Percentiles rank a stretch among this genome's conserved stretches.
Conservation (phyloP, 2,329 filamentous ascomycete species). For the Paracamarosporium sp. region DNA sequence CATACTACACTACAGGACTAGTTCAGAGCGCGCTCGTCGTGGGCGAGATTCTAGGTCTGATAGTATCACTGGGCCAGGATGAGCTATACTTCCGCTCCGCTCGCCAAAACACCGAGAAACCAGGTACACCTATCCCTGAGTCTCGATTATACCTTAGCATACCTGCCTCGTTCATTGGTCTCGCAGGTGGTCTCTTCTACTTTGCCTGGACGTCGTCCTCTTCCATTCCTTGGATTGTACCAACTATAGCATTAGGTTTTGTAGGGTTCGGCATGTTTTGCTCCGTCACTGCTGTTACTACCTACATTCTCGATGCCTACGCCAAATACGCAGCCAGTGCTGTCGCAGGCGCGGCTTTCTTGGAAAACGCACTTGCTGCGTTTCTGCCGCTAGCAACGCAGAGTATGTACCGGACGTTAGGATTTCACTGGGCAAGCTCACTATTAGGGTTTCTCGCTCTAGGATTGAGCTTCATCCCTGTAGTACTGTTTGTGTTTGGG, state of each 20-base stretch:
- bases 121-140: slow-evolving; percentile 53
- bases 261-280: slow-evolving; percentile 59
- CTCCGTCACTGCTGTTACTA: slow-evolving; percentile 54
- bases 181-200: slow-evolving; percentile 58
- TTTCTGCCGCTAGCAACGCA: slow-evolving; percentile 57
- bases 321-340: slow-evolving; percentile 58
- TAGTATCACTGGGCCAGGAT: slow-evolving; percentile 44
- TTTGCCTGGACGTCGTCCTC: slow-evolving; percentile 59
- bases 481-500: slow-evolving; percentile 53
- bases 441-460: slow-evolving; percentile 55
- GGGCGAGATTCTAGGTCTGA: slow-evolving; percentile 53
- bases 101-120: slow-evolving; percentile 43
- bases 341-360: slow-evolving; percentile 56
- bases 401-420: slow-evolving; percentile 56
- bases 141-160: slow-evolving; percentile 54
- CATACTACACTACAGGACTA: slow-evolving; percentile 51
- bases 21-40: slow-evolving; percentile 55
- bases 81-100: slow-evolving; percentile 52
- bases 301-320: slow-evolving; percentile 60
- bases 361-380: slow-evolving; percentile 58
- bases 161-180: slow-evolving; percentile 53
- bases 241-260: slow-evolving; percentile 55
- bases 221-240: slow-evolving; percentile 54
- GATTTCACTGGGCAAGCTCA: slow-evolving; percentile 58
- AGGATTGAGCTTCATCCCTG: slow-evolving; percentile 52